A percentile compares a stretch with the other conserved stretches of the same genome.
Conservation (phyloP, 2,329 filamentous ascomycete genomes). For the Aulographum hederae region DNA sequence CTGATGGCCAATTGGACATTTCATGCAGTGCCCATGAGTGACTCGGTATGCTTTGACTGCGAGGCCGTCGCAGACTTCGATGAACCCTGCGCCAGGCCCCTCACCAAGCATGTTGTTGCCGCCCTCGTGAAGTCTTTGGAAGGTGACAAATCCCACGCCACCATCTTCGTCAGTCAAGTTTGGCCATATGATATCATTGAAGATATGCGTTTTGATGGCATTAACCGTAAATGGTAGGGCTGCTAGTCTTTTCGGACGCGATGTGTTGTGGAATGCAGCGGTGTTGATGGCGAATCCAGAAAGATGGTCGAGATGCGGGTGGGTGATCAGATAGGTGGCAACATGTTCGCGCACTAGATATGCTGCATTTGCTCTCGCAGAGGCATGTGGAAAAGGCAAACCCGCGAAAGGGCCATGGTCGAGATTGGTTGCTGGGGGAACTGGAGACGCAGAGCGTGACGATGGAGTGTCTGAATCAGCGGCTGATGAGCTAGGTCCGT, state of each 20-base stretch:
- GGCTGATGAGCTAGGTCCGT: not conserved
- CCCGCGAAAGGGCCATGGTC: slow-evolving; percentile 60
- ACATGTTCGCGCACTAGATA: slow-evolving; percentile 65
- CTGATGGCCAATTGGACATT: slow-evolving; percentile 24
- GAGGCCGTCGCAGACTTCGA: slow-evolving; percentile 77
- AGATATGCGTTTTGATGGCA: slow-evolving; percentile 84
- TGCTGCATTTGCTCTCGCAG: slow-evolving; percentile 58
- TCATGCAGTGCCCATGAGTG: slow-evolving; percentile 76
- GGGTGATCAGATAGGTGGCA: slow-evolving; percentile 80
- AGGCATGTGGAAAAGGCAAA: slow-evolving; percentile 47
- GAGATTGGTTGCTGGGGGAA: slow-evolving; percentile 36
- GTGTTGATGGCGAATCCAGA: slow-evolving; percentile 88
- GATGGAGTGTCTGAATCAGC: not conserved
- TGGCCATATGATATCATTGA: slow-evolving; percentile 97
- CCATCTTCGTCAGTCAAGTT: slow-evolving; percentile 94
- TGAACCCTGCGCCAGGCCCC: slow-evolving; percentile 64
- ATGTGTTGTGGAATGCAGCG: slow-evolving; percentile 60
- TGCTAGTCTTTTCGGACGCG: slow-evolving; percentile 65
- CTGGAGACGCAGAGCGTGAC: slow-evolving; percentile 16
- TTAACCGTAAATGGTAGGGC: slow-evolving; percentile 78
- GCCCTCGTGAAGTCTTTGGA: slow-evolving; percentile 72
- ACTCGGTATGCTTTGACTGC: slow-evolving; percentile 74
- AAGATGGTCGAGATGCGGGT: slow-evolving; percentile 93
- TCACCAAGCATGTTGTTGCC: slow-evolving; percentile 71
- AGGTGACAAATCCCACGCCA: slow-evolving; percentile 80